Conservation (phyloP, 257 asterid genomes). For the Solanum dulcamara region DNA sequence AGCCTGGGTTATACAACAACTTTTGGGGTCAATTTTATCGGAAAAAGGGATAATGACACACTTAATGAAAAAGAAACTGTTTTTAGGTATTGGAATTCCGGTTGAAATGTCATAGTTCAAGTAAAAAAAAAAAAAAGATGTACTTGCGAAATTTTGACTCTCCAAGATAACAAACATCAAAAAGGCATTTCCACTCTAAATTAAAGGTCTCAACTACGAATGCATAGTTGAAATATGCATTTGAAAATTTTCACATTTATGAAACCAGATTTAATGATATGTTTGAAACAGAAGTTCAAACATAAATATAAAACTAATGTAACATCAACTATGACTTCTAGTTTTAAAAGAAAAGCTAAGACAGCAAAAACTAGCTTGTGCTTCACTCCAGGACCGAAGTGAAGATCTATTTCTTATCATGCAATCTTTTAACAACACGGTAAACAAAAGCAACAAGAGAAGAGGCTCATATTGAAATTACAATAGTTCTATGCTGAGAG, state of each 20-base stretch:
- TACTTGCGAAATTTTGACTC: not conserved
- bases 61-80: not conserved
- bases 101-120: not conserved
- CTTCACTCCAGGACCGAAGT: not conserved
- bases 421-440: not conserved
- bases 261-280: not conserved
- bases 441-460: not conserved
- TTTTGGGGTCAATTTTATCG: not conserved
- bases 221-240: not conserved
- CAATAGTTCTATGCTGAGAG: not conserved
- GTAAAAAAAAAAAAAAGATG: not conserved
- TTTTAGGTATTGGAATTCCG: not conserved
- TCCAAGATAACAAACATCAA: not conserved
- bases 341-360: not conserved
- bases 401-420: not conserved
- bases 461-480: not conserved
- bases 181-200: not conserved
- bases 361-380: not conserved
- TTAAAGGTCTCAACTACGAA: not conserved
- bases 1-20: not conserved
- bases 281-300: not conserved
- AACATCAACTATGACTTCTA: not conserved
- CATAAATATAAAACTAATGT: not conserved
- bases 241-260: not conserved
- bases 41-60: not conserved